Evolutionary conservation across 2,329 filamentous ascomycete genomes (phyloP).

Genomic region (Fusarium sp.): DNA sequence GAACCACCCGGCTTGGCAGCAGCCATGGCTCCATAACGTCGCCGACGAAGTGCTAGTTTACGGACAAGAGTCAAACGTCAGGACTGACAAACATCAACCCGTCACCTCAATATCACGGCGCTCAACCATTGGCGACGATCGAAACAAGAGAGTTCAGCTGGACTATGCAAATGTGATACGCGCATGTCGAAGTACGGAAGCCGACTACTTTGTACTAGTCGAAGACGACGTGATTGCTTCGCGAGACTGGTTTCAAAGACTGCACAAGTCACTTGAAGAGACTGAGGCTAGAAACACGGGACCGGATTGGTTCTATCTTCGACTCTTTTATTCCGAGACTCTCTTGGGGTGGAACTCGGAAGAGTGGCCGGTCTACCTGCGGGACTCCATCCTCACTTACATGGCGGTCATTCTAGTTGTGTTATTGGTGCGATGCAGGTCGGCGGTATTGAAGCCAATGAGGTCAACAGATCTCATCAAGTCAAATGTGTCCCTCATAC

Average conservation of each 20-base stretch:
- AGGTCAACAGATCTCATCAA: slow-evolving; percentile 21
- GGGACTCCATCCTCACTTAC: slow-evolving; percentile 36
- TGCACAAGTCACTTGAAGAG: slow-evolving; percentile 32
- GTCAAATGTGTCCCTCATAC: neutral
- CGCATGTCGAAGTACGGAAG: slow-evolving; percentile 33
- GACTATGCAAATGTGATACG: slow-evolving; percentile 43
- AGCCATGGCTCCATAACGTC: slow-evolving; percentile 43
- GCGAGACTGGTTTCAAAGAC: slow-evolving; percentile 43
- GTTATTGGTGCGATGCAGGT: slow-evolving; percentile 22
- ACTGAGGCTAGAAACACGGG: slow-evolving; percentile 29
- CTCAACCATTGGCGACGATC: slow-evolving; percentile 14
- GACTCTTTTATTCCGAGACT: slow-evolving; percentile 49
- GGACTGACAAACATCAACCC: slow-evolving; percentile 5
- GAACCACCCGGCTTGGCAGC: slow-evolving; percentile 42
- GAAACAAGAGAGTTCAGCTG: slow-evolving; percentile 41
- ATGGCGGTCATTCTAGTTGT: slow-evolving; percentile 3
- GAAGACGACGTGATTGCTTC: slow-evolving; percentile 49
- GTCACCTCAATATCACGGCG: slow-evolving; percentile 19
- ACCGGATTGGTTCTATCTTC: slow-evolving; percentile 46
- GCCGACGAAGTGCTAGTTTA: slow-evolving; percentile 47
- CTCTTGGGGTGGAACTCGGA: slow-evolving; percentile 50
- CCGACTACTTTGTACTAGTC: slow-evolving; percentile 45
- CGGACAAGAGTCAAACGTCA: neutral
- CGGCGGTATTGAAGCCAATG: slow-evolving; percentile 9
- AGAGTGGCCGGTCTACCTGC: slow-evolving; percentile 43